A percentile compares a stretch with the other conserved stretches of the same genome.
phyloP scores from a whole-genome alignment of 2,329 filamentous ascomycete species.

The Herpotrichia juniperi region DNA sequence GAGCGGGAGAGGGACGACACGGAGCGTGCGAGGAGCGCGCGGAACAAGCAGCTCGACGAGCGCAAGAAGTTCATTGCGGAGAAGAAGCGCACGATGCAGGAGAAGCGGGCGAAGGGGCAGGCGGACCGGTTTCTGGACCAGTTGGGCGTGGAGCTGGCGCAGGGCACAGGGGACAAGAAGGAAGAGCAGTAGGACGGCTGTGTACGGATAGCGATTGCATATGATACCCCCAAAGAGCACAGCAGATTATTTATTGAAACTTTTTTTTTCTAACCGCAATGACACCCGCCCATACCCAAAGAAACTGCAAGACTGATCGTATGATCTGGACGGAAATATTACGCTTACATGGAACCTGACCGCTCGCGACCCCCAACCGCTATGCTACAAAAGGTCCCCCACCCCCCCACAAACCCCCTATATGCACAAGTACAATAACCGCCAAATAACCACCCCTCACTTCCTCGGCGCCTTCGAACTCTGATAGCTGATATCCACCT shows the following conservation, averaged over 20 bases:
- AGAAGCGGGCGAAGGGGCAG: constrained; percentile 63
- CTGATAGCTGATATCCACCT: constrained; percentile 48
- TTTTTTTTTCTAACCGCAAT: no score
- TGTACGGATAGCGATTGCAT: no score
- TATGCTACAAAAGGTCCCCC: no score
- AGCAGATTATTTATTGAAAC: no score
- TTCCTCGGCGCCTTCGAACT: constrained; percentile 43
- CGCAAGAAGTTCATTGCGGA: constrained; percentile 61
- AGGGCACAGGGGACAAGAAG: constrained; percentile 9
- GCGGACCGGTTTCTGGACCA: constrained; percentile 76
- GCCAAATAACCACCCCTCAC: constrained; percentile 9
- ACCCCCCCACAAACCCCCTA: no score
- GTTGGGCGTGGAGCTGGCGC: constrained; percentile 36
- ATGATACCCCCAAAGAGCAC: no score
- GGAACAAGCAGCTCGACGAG: constrained; percentile 61
- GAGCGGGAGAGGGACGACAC: constrained; percentile 71
- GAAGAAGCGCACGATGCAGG: constrained; percentile 67
- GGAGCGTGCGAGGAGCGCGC: constrained; percentile 65
- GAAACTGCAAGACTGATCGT: no score
- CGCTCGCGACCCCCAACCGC: no score
- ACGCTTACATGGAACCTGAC: no score
- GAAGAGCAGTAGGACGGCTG: no score
- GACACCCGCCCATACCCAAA: no score
- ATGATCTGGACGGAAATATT: no score
- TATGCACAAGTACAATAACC: not conserved